Conservation (phyloP, 1,284 basidiomycete species). For the Naganishia sp. region DNA sequence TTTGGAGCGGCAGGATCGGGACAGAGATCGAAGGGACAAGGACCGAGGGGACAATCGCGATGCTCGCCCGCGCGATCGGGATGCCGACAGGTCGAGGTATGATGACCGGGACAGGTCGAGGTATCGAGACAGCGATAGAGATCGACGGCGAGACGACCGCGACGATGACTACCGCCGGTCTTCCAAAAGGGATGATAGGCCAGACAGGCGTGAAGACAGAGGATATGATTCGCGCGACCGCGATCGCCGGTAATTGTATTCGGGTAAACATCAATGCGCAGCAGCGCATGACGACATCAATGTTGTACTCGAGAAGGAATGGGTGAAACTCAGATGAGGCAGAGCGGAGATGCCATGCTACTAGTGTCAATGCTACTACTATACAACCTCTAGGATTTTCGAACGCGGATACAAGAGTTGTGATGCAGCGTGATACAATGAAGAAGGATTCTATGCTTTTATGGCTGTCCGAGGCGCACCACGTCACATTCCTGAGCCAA, state of each 20-base stretch:
- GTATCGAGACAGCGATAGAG: constrained; percentile 34
- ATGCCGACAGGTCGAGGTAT: constrained; percentile 42
- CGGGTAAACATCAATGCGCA: background rate
- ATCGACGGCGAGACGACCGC: constrained; percentile 37
- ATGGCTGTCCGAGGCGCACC: no score
- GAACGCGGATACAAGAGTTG: constrained; percentile 1
- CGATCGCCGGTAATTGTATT: constrained; percentile 18
- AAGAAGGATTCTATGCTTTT: background rate
- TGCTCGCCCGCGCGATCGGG: constrained; percentile 36
- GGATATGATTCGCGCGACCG: constrained; percentile 10
- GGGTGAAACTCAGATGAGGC: no score
- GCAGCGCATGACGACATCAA: no score
- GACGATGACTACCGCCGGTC: constrained; percentile 28
- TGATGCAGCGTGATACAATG: background rate
- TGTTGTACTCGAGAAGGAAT: no score
- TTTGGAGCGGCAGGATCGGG: no score
- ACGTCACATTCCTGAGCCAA: constrained; percentile 10
- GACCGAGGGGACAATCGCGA: constrained; percentile 32
- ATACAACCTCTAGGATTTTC: background rate
- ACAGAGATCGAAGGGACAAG: background rate
- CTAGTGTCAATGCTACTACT: background rate
- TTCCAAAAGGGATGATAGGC: background rate
- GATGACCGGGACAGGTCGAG: constrained; percentile 36
- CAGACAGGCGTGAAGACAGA: constrained; percentile 3
- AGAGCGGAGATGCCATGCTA: background rate